Percentiles rank a stretch among this genome's conserved stretches.
Conservation (phyloP, 192 early-diverging fungal species). For the Paraglomus brasilianum region DNA sequence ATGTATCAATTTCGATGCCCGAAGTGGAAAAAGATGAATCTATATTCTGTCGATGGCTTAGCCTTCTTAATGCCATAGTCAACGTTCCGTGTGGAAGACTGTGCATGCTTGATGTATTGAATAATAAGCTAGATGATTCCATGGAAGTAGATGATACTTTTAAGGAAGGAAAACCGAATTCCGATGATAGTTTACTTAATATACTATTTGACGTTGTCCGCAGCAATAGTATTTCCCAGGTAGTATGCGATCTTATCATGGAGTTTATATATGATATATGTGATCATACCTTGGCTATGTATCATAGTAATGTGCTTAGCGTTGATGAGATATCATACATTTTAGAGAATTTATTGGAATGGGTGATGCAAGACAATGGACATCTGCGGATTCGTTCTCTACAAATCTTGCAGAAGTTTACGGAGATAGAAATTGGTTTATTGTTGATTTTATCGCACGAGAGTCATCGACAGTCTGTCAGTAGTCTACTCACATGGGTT, state of each 20-base stretch:
- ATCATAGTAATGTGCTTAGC: neutral
- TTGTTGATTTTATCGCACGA: conserved; percentile 19
- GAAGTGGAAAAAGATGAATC: conserved; percentile 22
- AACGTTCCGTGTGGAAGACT: conserved; percentile 10
- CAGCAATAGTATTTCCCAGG: conserved; percentile 4
- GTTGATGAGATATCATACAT: conserved; percentile 18
- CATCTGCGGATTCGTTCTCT: conserved; percentile 18
- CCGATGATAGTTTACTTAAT: neutral
- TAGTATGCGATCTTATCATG: conserved; percentile 29
- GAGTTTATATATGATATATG: conserved; percentile 29
- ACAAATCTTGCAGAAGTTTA: conserved; percentile 18
- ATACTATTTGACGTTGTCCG: conserved; percentile 23
- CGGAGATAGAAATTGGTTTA: conserved; percentile 22
- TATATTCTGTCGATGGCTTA: conserved; percentile 32
- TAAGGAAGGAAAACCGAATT: neutral
- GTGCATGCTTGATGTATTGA: conserved; percentile 11
- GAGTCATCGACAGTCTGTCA: conserved; percentile 5
- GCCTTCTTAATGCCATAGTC: conserved; percentile 21
- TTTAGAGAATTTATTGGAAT: conserved; percentile 14
- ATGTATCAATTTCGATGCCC: neutral
- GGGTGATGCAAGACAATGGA: conserved; percentile 14
- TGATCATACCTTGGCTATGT: conserved; percentile 7
- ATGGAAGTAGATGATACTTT: conserved; percentile 1
- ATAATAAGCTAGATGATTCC: neutral
- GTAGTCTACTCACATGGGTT: conserved; percentile 22